Evolutionary conservation across 2,329 filamentous ascomycete genomes (phyloP), one percentile per base, ranked within the genome.

Genomic region (Paracorniculantispora psalliotae): DNA sequence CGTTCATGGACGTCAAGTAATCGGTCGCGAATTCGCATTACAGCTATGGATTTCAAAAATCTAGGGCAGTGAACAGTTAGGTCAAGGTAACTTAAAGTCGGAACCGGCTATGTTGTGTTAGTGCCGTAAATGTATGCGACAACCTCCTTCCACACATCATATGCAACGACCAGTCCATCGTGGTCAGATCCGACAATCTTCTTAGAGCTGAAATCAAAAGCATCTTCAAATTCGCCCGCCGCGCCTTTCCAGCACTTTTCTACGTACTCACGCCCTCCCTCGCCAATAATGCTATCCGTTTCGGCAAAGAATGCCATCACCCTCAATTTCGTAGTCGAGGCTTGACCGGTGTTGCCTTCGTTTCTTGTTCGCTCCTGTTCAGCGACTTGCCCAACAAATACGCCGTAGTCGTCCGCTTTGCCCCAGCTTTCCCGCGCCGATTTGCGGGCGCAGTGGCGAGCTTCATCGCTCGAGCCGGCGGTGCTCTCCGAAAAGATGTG

Each of bases 401-500:
- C 50, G 12, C n/a, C 15, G 44, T 59, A 59, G 35, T 59, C 44
- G 7, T 59, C 58, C 0, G 50, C 51, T 19, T 55, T 56, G 4
- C 50, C 58, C 58, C 58, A 59, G 51, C 58, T 59, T 17, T 37
- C 58, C 23, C 4, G 51, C 28, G 58, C 15, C 23, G 52, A n/a
- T 37, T 59, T 59, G 10, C 50, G 50, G 7, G 51, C 51, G 28
- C 58, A 59, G 46, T 49, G 44, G 21, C 51, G 58, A 15, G 58
- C 58, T 12, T 59, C 58, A 23, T 55, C 51, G 26, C 46, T 59
- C 7, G 58, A 59, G 3, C 58, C 58, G 4, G 25, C 19, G 3
- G 58, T 59, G 44, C 10, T 50, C 30, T 59, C 58, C 8, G 58
- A 48, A 15, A 59, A 59, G 21, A 59, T 55, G 58, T 50, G 58